A percentile compares a stretch with the other conserved stretches of the same genome.
phyloP scores from a whole-genome alignment of 345 rosid species.

The Theobroma cacao region DNA sequence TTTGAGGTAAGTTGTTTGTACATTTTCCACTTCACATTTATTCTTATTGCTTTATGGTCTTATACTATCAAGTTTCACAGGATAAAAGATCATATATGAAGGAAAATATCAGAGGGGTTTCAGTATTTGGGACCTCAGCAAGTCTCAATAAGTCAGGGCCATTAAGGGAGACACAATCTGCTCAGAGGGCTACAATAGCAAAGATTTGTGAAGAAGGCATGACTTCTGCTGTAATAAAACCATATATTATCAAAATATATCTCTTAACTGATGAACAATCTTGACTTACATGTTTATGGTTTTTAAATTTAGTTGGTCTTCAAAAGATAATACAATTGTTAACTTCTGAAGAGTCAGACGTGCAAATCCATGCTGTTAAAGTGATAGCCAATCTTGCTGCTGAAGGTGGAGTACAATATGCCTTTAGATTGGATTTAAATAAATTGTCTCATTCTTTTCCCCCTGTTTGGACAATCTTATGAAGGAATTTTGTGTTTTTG shows the following conservation, averaged over 20 bases:
- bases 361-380: conserved; percentile 91
- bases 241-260: not conserved
- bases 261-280: not conserved
- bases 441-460: not conserved
- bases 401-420: conserved; percentile 56
- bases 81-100: conserved; percentile 45
- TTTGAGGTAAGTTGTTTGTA: conserved; percentile 43
- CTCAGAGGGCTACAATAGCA: conserved; percentile 85
- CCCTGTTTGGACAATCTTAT: not conserved
- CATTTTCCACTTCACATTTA: not conserved
- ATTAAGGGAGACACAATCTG: conserved; percentile 52
- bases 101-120: conserved; percentile 50
- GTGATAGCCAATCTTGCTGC: conserved; percentile 97
- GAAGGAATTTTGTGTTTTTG: not conserved
- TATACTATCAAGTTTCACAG: conserved; percentile 28
- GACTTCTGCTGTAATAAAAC: not conserved
- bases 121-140: conserved; percentile 34
- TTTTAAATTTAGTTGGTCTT: conserved; percentile 61
- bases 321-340: conserved; percentile 77
- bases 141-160: conserved; percentile 53
- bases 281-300: not conserved
- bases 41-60: conserved; percentile 12
- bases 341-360: conserved; percentile 76
- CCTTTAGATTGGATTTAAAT: not conserved
- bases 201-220: conserved; percentile 95